These are phyloP conservation scores for Lecanicillium sp. DNA, from an alignment of 2,329 filamentous ascomycete genomes.

Conservation along the genomic window DNA sequence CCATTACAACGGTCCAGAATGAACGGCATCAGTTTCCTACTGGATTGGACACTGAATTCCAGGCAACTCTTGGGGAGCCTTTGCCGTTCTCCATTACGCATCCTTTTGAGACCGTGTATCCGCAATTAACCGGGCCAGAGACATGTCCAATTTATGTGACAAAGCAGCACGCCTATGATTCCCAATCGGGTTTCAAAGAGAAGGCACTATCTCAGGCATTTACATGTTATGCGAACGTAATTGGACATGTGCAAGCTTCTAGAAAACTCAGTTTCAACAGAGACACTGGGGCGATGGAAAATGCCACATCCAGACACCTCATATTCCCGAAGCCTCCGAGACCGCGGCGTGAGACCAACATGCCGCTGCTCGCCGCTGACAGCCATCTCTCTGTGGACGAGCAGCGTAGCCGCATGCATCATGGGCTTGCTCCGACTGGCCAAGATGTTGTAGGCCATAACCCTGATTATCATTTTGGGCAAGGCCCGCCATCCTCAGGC, in stretches of 20 bases:
- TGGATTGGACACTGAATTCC: no score
- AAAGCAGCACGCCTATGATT: not conserved
- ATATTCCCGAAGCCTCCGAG: slow-evolving; percentile 42
- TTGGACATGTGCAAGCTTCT: slow-evolving; percentile 55
- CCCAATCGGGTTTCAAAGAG: slow-evolving; percentile 50
- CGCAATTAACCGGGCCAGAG: no score
- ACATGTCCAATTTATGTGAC: not conserved
- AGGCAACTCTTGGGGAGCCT: no score
- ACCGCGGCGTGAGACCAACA: slow-evolving; percentile 3
- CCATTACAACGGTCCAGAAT: no score
- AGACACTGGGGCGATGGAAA: slow-evolving; percentile 24
- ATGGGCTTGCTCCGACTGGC: no score
- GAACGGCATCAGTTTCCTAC: no score
- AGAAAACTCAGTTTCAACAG: slow-evolving; percentile 40
- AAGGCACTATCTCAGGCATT: slow-evolving; percentile 64
- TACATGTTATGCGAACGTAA: slow-evolving; percentile 61
- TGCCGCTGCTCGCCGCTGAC: slow-evolving; percentile 11
- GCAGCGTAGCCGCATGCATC: not conserved
- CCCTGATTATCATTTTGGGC: not conserved
- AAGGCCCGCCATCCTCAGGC: not conserved
- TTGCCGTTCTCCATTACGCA: no score
- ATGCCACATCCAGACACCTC: slow-evolving; percentile 37
- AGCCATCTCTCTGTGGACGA: slow-evolving; percentile 1
- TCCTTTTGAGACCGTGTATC: no score
- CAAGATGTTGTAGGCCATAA: no score